Percentiles rank a stretch among this genome's conserved stretches.
These are phyloP conservation scores for Sugiyamaella americana DNA, from an alignment of 805 yeast genomes.

Conservation along the genomic window DNA sequence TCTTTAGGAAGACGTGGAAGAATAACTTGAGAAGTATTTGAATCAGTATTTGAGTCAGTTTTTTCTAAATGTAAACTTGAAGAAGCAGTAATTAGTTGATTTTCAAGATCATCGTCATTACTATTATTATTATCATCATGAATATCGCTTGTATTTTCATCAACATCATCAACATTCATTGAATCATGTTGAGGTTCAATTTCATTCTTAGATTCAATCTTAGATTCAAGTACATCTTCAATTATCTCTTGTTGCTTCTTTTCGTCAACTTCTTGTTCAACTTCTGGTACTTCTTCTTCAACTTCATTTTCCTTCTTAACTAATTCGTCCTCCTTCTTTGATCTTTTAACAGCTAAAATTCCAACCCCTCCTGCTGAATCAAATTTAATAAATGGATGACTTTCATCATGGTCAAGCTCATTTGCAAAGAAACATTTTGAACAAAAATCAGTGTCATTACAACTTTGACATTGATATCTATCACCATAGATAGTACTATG, in stretches of 20 bases:
- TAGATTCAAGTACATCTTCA: not conserved
- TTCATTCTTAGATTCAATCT: not conserved
- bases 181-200: not conserved
- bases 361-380: constrained; percentile 5
- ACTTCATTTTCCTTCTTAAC: not conserved
- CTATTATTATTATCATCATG: not conserved
- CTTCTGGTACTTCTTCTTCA: not conserved
- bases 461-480: constrained; percentile 44
- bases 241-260: not conserved
- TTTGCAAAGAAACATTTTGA: constrained; percentile 27
- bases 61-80: not conserved
- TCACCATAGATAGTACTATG: constrained; percentile 31
- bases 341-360: not conserved
- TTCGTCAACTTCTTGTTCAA: not conserved
- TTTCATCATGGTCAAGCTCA: not conserved
- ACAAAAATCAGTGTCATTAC: constrained; percentile 48
- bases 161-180: not conserved
- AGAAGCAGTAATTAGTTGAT: constrained; percentile 1
- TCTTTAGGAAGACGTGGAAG: constrained; percentile 11
- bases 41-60: not conserved
- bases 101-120: constrained; percentile 3
- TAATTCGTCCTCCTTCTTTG: not conserved
- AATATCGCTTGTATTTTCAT: not conserved
- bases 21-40: constrained; percentile 6
- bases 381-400: constrained; percentile 13